Evolutionary conservation across 2,329 filamentous ascomycete genomes (phyloP), one percentile per base, ranked within the genome.

Genomic region (Aspergillus fumigatus): DNA sequence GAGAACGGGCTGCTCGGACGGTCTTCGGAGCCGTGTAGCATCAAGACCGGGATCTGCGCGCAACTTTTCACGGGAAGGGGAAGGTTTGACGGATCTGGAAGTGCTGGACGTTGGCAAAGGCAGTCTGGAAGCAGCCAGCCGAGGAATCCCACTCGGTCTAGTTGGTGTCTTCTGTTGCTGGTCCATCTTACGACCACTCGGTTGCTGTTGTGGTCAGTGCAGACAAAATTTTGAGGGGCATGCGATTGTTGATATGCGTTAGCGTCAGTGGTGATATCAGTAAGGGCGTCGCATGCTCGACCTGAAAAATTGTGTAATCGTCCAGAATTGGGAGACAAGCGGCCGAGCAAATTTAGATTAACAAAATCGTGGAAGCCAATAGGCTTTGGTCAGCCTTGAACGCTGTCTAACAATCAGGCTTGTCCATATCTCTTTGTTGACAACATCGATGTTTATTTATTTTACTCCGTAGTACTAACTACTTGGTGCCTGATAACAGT

Each of bases 61-160:
- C 27, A 80, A 67, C 59, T 75, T 77, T 38, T 81, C 80, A 62
- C 73, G 74, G 8, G 80, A 82, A 7, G 71, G 76, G 51, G 79
- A 74, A 17, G 79, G 71, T 52, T 77, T 77, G 54, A 82, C 65
- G 32, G 76, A 72, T 57, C 72, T 74, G 38, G 72, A 64, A 43
- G 65, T 62, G 45, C 74, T 71, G 47, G 75, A 57, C 29, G 71
- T 75, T 25, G 77, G 81, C 59, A 83, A 72, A 11, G 82, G 82
- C 49, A 85, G 73, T 61, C 79, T 78, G 23, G 82, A 84, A 47
- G 14, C 43, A 23, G 68, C 64, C 43, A 77, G 75, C 48, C 82
- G 76, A 57, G 82, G 82, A 51, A 84, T 75, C 35, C 70, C 70
- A 56, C 71, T 76, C 26, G 69, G 68, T 41, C 66, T 69, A 29